Evolutionary conservation across 352 stramenopile genomes (phyloP).

Genomic region (Pythium oligandrum): DNA sequence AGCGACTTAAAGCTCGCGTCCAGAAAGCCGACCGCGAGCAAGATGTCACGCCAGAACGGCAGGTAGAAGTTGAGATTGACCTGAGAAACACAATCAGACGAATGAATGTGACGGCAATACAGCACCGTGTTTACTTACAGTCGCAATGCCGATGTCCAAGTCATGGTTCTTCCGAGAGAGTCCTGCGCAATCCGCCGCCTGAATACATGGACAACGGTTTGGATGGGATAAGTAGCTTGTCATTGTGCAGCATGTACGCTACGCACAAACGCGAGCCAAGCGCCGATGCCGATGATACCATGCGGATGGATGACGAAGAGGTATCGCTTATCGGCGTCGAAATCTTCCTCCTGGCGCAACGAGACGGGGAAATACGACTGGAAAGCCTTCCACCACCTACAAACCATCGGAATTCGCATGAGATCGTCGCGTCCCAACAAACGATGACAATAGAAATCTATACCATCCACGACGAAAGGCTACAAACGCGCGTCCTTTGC

Average conservation of each 20-base stretch:
- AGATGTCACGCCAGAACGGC: conserved; percentile 45
- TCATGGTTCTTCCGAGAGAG: conserved; percentile 31
- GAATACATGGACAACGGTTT: not conserved
- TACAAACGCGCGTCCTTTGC: conserved; percentile 24
- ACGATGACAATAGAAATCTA: not conserved
- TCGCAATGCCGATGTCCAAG: conserved; percentile 40
- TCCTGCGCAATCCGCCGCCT: conserved; percentile 29
- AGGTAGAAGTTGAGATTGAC: conserved; percentile 44
- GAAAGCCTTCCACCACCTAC: conserved; percentile 36
- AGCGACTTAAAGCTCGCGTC: conserved; percentile 46
- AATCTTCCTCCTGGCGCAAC: conserved; percentile 33
- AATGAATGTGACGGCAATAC: too few relatives aligned
- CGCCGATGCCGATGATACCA: conserved; percentile 44
- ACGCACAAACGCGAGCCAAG: conserved; percentile 40
- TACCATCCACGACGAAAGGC: conserved; percentile 32
- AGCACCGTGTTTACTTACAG: conserved; percentile 16
- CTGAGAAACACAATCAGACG: conserved; percentile 7
- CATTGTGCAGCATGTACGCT: too few relatives aligned
- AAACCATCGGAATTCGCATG: not conserved
- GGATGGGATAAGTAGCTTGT: not conserved
- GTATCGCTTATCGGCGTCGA: conserved; percentile 28
- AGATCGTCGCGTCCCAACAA: too few relatives aligned
- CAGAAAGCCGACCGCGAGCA: conserved; percentile 44
- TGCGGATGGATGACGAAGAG: conserved; percentile 50
- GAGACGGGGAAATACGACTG: conserved; percentile 37